Conservation (phyloP, 768 basidiomycete genomes). For the Calocybe cyanea region DNA sequence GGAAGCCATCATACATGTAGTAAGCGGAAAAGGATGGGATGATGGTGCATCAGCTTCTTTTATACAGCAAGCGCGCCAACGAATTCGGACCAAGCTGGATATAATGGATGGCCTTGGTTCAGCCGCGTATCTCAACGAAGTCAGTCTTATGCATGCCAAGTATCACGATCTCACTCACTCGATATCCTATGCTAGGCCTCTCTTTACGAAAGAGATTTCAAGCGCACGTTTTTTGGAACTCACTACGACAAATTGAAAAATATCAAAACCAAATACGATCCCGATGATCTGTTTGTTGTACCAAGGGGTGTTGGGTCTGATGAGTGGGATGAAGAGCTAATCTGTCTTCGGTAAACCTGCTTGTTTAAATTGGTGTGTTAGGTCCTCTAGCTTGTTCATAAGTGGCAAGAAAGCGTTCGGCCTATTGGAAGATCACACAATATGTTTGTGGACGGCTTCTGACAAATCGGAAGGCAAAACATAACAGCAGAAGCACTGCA, state of each 20-base stretch:
- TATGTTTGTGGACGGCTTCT: too few relatives aligned
- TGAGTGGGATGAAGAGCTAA: conserved; percentile 34
- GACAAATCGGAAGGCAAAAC: too few relatives aligned
- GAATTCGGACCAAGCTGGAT: conserved; percentile 16
- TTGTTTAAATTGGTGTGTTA: too few relatives aligned
- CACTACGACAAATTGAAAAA: conserved; percentile 35
- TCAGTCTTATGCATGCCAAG: too few relatives aligned
- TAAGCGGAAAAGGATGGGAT: conserved; percentile 19
- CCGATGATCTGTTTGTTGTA: too few relatives aligned
- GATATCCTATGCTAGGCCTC: conserved; percentile 38
- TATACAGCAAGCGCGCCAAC: conserved; percentile 11
- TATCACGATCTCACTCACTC: too few relatives aligned
- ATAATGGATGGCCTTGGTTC: conserved; percentile 23
- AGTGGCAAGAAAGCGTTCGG: too few relatives aligned
- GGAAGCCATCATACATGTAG: conserved; percentile 29
- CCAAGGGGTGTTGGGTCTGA: conserved; percentile 45
- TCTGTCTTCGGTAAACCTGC: conserved; percentile 1
- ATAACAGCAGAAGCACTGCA: too few relatives aligned
- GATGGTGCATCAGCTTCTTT: too few relatives aligned
- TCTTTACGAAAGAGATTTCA: conserved; percentile 34
- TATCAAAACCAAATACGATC: conserved; percentile 45
- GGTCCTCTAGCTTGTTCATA: too few relatives aligned
- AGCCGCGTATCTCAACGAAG: conserved; percentile 47
- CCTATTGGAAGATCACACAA: too few relatives aligned
- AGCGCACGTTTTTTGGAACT: conserved; percentile 40